Percentiles rank a stretch among this genome's conserved stretches.
Conservation (phyloP, 768 basidiomycete species). For the Collybiopsis confluens region DNA sequence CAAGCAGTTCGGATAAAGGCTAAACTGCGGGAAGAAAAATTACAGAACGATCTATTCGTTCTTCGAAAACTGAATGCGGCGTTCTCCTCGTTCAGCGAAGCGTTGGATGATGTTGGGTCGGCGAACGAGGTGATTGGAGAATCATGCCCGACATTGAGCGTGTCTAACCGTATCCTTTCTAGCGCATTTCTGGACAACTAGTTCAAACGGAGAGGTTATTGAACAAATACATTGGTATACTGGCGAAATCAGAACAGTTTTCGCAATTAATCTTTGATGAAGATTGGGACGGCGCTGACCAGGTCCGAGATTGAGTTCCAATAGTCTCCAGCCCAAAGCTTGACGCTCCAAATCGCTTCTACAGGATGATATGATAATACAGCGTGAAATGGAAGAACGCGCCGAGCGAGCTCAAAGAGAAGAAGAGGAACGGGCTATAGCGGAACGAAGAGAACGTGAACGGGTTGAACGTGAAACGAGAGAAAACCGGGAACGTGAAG, state of each 20-base stretch:
- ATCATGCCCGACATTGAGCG: neutral
- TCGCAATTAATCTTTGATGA: slow-evolving; percentile 72
- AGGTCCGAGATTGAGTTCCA: slow-evolving; percentile 55
- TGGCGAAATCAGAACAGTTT: slow-evolving; percentile 66
- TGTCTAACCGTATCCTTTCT: slow-evolving; percentile 2
- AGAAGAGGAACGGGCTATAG: slow-evolving; percentile 40
- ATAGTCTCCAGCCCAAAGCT: too few species aligned
- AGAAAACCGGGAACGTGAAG: slow-evolving; percentile 39
- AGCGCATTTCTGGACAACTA: slow-evolving; percentile 67
- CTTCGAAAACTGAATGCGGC: slow-evolving; percentile 69
- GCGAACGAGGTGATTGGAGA: slow-evolving; percentile 59
- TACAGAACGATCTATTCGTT: slow-evolving; percentile 70
- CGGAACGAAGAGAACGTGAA: slow-evolving; percentile 38
- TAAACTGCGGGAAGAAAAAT: slow-evolving; percentile 47
- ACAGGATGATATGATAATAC: slow-evolving; percentile 59
- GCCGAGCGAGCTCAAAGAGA: slow-evolving; percentile 37
- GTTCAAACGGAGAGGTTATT: slow-evolving; percentile 69
- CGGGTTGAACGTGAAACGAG: slow-evolving; percentile 46
- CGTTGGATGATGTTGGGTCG: slow-evolving; percentile 56
- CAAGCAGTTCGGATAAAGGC: slow-evolving; percentile 2
- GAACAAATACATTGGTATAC: slow-evolving; percentile 68
- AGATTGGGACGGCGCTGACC: slow-evolving; percentile 70
- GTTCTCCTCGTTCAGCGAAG: slow-evolving; percentile 65
- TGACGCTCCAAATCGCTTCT: neutral
- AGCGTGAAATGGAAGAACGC: slow-evolving; percentile 43